Evolutionary conservation across 2,329 filamentous ascomycete genomes (phyloP).

Genomic region (Colletotrichum limetticola): DNA sequence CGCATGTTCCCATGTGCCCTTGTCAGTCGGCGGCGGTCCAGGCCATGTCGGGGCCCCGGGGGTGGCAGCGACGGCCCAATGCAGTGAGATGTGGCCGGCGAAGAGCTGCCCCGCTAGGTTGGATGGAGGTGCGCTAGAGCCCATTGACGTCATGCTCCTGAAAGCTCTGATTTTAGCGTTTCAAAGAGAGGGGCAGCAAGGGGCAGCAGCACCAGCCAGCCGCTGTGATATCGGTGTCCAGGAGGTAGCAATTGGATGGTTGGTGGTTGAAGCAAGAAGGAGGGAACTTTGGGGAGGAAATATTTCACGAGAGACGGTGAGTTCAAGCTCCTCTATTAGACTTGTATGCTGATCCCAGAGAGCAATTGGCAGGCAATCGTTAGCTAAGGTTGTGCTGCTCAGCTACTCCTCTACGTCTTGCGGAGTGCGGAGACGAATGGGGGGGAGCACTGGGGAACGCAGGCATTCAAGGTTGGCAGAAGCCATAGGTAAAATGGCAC

Average conservation of each 20-base stretch:
- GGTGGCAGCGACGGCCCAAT: constrained; percentile 15
- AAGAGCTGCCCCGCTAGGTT: constrained; percentile 27
- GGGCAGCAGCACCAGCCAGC: constrained; percentile 1
- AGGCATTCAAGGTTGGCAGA: not conserved
- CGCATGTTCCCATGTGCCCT: constrained; percentile 7
- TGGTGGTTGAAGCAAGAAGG: not conserved
- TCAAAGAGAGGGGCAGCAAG: constrained; percentile 35
- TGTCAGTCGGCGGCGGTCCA: constrained; percentile 30
- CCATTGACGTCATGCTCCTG: constrained; percentile 35
- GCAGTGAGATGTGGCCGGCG: constrained; percentile 27
- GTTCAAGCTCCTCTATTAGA: too few relatives aligned
- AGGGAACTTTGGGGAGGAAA: not conserved
- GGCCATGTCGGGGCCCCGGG: constrained; percentile 1
- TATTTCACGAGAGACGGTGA: not conserved
- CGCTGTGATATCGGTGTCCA: too few relatives aligned
- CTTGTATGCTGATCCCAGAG: too few relatives aligned
- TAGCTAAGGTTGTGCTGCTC: not conserved
- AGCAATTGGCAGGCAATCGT: not conserved
- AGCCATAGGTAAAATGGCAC: not conserved
- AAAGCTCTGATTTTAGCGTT: constrained; percentile 36
- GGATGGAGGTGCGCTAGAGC: constrained; percentile 33
- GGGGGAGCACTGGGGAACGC: not conserved
- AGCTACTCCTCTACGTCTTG: not conserved
- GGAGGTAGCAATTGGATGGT: not conserved
- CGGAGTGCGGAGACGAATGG: not conserved